Percentiles rank a stretch among this genome's conserved stretches.
phyloP scores from a whole-genome alignment of 345 rosid species.

The Pistacia integerrima region DNA sequence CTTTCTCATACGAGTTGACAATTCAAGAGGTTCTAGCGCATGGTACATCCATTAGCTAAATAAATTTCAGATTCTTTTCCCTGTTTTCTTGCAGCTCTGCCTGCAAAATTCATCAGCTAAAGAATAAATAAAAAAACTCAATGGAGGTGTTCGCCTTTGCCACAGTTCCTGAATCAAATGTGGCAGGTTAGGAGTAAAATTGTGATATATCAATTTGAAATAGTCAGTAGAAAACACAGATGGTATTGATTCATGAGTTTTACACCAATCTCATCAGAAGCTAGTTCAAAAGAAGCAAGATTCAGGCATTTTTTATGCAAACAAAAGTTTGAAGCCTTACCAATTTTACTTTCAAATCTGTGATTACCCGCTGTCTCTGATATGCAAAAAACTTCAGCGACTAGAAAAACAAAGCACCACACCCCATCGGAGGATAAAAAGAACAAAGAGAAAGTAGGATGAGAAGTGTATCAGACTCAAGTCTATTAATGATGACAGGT shows the following conservation, averaged over 20 bases:
- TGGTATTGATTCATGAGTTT: not conserved
- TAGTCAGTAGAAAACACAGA: not conserved
- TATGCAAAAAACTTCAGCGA: slow-evolving; percentile 72
- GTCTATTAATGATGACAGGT: not conserved
- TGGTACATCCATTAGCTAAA: not conserved
- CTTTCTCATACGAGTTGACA: not conserved
- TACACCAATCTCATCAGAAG: not conserved
- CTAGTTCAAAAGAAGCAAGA: not conserved
- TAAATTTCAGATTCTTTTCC: not conserved
- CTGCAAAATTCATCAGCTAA: slow-evolving; percentile 24
- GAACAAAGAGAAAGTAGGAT: slow-evolving; percentile 6
- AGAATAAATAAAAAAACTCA: not conserved
- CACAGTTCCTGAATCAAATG: not conserved
- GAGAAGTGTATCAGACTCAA: slow-evolving; percentile 4
- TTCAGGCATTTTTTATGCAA: not conserved
- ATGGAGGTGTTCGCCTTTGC: not conserved
- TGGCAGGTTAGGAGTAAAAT: not conserved
- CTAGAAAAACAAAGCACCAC: slow-evolving; percentile 37
- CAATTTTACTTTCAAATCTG: slow-evolving; percentile 54
- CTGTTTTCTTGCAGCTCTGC: slow-evolving; percentile 28
- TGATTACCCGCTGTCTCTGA: slow-evolving; percentile 47
- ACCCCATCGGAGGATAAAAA: not conserved
- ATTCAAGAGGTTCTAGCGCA: not conserved
- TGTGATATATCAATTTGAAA: not conserved
- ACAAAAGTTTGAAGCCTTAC: slow-evolving; percentile 33